Percentiles rank a stretch among this genome's conserved stretches.
Conservation (phyloP, 176 grass and related monocot genomes). For the Aegilops speltoides region DNA sequence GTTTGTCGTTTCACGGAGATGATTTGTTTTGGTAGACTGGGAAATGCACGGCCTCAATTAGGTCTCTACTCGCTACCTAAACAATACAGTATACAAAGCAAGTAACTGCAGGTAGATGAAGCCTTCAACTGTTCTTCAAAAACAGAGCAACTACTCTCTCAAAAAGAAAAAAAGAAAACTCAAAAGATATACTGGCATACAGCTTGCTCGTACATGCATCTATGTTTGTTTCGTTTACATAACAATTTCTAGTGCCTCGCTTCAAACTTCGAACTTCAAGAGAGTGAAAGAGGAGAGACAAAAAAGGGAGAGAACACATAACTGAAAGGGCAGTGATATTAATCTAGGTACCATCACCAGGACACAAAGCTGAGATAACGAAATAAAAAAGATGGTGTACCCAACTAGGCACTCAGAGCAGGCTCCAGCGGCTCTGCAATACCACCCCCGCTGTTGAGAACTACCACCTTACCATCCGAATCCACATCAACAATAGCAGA, state of each 20-base stretch:
- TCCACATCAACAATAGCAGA: slow-evolving; percentile 91
- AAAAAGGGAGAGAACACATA: slow-evolving; percentile 6
- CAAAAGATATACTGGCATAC: slow-evolving; percentile 5
- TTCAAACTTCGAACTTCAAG: slow-evolving; percentile 21
- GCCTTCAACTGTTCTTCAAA: slow-evolving; percentile 20
- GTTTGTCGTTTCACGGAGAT: not conserved
- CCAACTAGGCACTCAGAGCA: slow-evolving; percentile 39
- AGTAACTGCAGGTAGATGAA: slow-evolving; percentile 1
- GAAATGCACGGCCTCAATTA: not conserved
- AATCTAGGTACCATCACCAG: slow-evolving; percentile 26
- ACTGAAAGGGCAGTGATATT: not conserved
- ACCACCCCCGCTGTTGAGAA: slow-evolving; percentile 65
- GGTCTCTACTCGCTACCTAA: slow-evolving; percentile 18
- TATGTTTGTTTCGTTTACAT: slow-evolving; percentile 13
- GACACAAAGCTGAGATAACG: slow-evolving; percentile 2
- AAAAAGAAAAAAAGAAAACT: too few species aligned
- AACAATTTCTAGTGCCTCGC: slow-evolving; percentile 26
- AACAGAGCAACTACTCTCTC: slow-evolving; percentile 11
- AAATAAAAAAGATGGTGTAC: not conserved
- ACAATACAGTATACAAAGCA: not conserved
- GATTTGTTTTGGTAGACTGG: not conserved
- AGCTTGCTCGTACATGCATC: not conserved
- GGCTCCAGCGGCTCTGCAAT: slow-evolving; percentile 48
- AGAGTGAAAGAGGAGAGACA: not conserved
- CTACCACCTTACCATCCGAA: slow-evolving; percentile 85